Conservation (phyloP, 179 eudicot species). For the Silene vulgaris region DNA sequence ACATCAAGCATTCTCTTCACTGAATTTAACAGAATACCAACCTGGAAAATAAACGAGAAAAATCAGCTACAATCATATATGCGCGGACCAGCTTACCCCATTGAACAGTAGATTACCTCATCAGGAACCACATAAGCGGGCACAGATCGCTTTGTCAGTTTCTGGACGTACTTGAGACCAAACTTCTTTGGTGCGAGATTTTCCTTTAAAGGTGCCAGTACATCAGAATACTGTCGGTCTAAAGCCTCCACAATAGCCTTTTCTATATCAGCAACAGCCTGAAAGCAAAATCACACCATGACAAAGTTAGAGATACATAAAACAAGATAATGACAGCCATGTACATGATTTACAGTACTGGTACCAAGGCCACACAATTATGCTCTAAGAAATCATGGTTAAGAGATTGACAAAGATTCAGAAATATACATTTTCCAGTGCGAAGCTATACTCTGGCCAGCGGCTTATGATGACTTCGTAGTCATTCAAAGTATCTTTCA, state of each 20-base stretch:
- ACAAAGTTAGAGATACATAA: slow-evolving; percentile 1
- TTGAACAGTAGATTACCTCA: slow-evolving; percentile 40
- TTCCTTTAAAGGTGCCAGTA: slow-evolving; percentile 69
- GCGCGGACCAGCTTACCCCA: background rate
- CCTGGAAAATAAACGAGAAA: slow-evolving; percentile 34
- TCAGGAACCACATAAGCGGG: slow-evolving; percentile 46
- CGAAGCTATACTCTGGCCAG: slow-evolving; percentile 93
- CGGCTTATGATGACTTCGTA: slow-evolving; percentile 90
- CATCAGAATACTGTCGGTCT: slow-evolving; percentile 72
- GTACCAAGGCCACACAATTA: background rate
- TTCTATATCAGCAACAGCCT: slow-evolving; percentile 78
- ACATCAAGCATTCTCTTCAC: slow-evolving; percentile 77
- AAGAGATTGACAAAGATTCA: background rate
- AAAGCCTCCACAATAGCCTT: slow-evolving; percentile 64
- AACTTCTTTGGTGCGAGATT: slow-evolving; percentile 54
- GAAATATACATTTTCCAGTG: slow-evolving; percentile 68
- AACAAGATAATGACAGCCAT: background rate
- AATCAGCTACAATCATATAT: background rate
- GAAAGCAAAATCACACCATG: background rate
- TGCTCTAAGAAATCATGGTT: background rate
- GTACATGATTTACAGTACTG: background rate
- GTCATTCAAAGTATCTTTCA: slow-evolving; percentile 68
- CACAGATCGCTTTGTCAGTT: slow-evolving; percentile 46
- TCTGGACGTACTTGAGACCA: slow-evolving; percentile 72
- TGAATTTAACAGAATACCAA: slow-evolving; percentile 68